These are phyloP conservation scores for Elsinoe batatas DNA, from an alignment of 2,329 filamentous ascomycete species.

Conservation along the genomic window DNA sequence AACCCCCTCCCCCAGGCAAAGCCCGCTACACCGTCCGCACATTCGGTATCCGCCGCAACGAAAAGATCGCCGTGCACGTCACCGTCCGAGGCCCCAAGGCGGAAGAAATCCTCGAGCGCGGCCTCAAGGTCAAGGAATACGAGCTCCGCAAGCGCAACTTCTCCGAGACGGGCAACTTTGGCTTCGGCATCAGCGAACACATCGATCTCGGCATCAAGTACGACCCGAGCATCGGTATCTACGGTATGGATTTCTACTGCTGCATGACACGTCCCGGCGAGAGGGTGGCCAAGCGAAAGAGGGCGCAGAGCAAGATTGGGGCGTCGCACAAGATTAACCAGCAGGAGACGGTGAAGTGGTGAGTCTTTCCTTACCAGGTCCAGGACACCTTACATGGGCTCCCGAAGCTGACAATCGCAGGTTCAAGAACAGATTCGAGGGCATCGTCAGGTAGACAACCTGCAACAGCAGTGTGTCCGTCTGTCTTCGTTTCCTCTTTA, in stretches of 20 bases:
- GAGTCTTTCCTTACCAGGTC: background rate
- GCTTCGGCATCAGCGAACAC: conserved; percentile 99
- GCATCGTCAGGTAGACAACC: conserved; percentile 84
- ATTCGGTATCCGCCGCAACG: conserved; percentile 99
- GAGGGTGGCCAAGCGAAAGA: conserved; percentile 91
- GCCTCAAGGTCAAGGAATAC: conserved; percentile 99
- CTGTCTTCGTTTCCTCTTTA: conserved; percentile 8
- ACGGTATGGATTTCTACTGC: conserved; percentile 99
- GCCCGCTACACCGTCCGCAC: conserved; percentile 99
- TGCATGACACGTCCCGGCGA: conserved; percentile 99
- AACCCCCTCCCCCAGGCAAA: conserved; percentile 59
- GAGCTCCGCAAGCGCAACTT: conserved; percentile 99
- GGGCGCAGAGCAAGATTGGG: conserved; percentile 78
- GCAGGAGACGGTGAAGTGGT: conserved; percentile 96
- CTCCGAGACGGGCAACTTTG: conserved; percentile 99
- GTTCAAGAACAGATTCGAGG: conserved; percentile 84
- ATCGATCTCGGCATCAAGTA: conserved; percentile 99
- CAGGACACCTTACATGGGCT: background rate
- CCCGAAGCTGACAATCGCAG: conserved; percentile 7
- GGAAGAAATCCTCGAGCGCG: conserved; percentile 99
- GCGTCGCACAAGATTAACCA: conserved; percentile 87
- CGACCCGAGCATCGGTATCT: conserved; percentile 95
- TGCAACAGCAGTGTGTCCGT: background rate
- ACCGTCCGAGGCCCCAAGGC: conserved; percentile 98
- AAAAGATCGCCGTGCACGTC: conserved; percentile 99